phyloP scores from a whole-genome alignment of 2,329 filamentous ascomycete species.

The Diaporthe velutina region DNA sequence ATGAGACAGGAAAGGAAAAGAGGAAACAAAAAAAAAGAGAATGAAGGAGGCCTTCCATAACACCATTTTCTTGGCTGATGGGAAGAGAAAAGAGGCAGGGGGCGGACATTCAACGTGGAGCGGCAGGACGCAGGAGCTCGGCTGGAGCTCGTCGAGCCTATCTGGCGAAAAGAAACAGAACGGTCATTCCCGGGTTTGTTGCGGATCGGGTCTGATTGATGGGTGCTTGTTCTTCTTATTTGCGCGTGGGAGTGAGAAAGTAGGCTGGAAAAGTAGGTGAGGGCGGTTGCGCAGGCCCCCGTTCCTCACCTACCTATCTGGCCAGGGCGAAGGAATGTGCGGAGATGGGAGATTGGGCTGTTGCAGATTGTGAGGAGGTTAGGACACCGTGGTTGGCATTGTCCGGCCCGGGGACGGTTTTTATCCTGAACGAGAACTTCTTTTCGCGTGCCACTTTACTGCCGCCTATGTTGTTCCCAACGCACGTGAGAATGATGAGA shows the following conservation, averaged over 20 bases:
- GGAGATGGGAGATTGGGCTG: conserved; percentile 12
- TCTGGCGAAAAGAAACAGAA: background rate
- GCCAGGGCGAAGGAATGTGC: conserved; percentile 11
- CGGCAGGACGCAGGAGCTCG: background rate
- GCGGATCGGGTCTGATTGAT: conserved; percentile 22
- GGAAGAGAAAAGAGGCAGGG: conserved; percentile 11
- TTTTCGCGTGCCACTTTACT: background rate
- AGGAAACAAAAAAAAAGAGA: background rate
- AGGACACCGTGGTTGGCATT: conserved; percentile 13
- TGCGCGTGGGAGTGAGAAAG: background rate
- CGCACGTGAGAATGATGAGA: background rate
- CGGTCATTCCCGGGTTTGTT: conserved; percentile 28
- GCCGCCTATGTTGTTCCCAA: too few species aligned
- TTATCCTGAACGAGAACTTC: conserved; percentile 4
- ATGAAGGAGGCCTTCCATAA: background rate
- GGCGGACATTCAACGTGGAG: background rate
- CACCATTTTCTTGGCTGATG: conserved; percentile 18
- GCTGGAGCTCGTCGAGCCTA: background rate
- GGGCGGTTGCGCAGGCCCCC: background rate
- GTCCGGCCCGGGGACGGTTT: background rate
- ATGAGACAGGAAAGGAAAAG: background rate
- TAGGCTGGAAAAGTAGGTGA: background rate
- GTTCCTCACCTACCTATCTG: background rate
- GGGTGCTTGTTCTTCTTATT: conserved; percentile 22
- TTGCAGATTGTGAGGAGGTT: conserved; percentile 26